A percentile compares a stretch with the other conserved stretches of the same genome.
Conservation (phyloP, 306 rosid species). For the Prunus salicina region DNA sequence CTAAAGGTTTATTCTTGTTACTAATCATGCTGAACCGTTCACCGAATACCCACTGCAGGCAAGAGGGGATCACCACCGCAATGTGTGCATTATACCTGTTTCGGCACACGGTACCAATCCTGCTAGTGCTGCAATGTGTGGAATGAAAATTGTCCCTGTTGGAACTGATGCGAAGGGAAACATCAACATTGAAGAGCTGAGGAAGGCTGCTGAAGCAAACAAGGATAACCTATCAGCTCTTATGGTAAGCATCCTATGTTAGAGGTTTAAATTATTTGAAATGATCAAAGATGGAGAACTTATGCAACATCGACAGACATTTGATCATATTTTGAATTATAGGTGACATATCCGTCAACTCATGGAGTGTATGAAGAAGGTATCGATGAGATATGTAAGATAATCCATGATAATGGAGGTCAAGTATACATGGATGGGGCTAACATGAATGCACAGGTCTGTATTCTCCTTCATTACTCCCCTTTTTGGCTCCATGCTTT, state of each 20-base stretch:
- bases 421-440: constrained; percentile 99
- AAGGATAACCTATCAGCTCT: constrained; percentile 83
- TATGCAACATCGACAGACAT: neutral
- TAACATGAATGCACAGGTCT: constrained; percentile 97
- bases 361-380: constrained; percentile 99
- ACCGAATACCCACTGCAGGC: constrained; percentile 53
- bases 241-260: constrained; percentile 53
- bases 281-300: constrained; percentile 8
- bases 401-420: constrained; percentile 98
- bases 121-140: constrained; percentile 99
- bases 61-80: constrained; percentile 91
- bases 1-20: neutral
- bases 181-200: constrained; percentile 84
- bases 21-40: constrained; percentile 7
- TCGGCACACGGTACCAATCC: constrained; percentile 99
- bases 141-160: constrained; percentile 93
- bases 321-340: constrained; percentile 37
- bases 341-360: constrained; percentile 99
- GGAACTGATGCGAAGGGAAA: constrained; percentile 99
- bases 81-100: constrained; percentile 95
- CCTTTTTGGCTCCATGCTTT: neutral
- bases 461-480: constrained; percentile 1
- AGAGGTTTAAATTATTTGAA: neutral
- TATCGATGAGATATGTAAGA: constrained; percentile 93
- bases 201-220: constrained; percentile 88